Conservation (phyloP, 1,284 basidiomycete species). For the Cryptococcus hybrid region DNA sequence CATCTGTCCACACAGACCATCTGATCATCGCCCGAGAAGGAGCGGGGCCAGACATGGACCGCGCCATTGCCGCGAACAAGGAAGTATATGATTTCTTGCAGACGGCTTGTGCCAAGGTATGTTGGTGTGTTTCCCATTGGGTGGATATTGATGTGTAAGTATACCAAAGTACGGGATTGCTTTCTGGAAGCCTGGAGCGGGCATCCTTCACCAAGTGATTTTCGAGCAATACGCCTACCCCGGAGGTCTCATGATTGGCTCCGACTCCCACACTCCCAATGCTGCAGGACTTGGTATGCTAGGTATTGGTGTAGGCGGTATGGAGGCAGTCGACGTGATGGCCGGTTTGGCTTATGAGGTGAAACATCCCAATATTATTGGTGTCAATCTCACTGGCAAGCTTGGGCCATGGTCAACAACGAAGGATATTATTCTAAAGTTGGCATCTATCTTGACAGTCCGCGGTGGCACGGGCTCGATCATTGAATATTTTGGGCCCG, state of each 20-base stretch:
- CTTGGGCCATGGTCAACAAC: constrained; percentile 96
- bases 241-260: constrained; percentile 99
- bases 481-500: constrained; percentile 97
- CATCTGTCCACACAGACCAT: constrained; percentile 95
- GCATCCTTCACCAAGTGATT: constrained; percentile 97
- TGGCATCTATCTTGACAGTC: constrained; percentile 93
- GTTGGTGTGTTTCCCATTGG: too few species aligned
- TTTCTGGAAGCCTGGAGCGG: constrained; percentile 99
- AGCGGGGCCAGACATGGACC: constrained; percentile 39
- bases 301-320: constrained; percentile 98
- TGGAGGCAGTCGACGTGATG: constrained; percentile 99
- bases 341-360: constrained; percentile 97
- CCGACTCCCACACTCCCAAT: constrained; percentile 98
- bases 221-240: constrained; percentile 99
- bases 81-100: constrained; percentile 99
- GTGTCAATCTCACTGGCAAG: constrained; percentile 94
- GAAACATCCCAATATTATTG: constrained; percentile 98
- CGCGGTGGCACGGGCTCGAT: constrained; percentile 95
- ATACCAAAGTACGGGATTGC: constrained; percentile 58
- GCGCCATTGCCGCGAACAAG: constrained; percentile 83
- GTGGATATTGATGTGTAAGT: too few species aligned
- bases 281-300: constrained; percentile 99
- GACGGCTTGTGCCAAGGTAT: constrained; percentile 58
- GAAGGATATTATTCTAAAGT: constrained; percentile 93
- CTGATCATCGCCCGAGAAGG: constrained; percentile 73